A percentile compares a stretch with the other conserved stretches of the same genome.
Evolutionary conservation across 1,284 basidiomycete species (phyloP).

Genomic region (Mycosarcoma mackinlayi): DNA sequence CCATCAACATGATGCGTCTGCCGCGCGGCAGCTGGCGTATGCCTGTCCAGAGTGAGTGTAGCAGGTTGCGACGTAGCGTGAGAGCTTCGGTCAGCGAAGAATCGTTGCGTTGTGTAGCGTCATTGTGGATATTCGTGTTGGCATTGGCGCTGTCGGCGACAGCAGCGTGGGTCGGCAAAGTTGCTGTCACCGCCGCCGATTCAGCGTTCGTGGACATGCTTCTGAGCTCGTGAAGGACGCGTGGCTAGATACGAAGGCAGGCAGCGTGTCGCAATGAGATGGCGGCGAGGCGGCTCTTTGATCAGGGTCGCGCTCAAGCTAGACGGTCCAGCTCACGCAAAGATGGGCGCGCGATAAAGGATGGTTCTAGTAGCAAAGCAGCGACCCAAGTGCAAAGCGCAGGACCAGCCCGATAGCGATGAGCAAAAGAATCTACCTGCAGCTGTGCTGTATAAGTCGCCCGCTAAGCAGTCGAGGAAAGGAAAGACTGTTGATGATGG

Average conservation of each 20-base stretch:
- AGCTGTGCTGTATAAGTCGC: no score
- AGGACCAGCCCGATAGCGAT: no score
- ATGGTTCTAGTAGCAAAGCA: no score
- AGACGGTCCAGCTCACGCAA: no score
- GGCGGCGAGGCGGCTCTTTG: background rate
- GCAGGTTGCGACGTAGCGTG: constrained; percentile 43
- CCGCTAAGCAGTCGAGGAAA: no score
- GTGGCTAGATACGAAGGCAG: background rate
- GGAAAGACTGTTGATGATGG: no score
- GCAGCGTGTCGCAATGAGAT: background rate
- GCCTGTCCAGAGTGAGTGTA: constrained; percentile 34
- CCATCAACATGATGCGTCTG: constrained; percentile 35
- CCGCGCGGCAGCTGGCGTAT: constrained; percentile 39
- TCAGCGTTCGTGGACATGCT: constrained; percentile 34
- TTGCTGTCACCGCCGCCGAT: constrained; percentile 1
- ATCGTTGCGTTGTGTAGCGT: background rate
- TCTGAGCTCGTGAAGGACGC: background rate
- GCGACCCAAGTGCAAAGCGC: no score
- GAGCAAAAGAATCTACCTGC: no score
- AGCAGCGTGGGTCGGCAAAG: background rate
- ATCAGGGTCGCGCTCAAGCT: no score
- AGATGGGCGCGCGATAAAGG: no score
- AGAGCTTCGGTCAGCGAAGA: constrained; percentile 45
- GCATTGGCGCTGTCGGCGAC: background rate
- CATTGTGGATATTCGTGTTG: background rate